Base-by-base conservation (phyloP, 176 grass and related monocot species). In the Zea mays region DNA sequence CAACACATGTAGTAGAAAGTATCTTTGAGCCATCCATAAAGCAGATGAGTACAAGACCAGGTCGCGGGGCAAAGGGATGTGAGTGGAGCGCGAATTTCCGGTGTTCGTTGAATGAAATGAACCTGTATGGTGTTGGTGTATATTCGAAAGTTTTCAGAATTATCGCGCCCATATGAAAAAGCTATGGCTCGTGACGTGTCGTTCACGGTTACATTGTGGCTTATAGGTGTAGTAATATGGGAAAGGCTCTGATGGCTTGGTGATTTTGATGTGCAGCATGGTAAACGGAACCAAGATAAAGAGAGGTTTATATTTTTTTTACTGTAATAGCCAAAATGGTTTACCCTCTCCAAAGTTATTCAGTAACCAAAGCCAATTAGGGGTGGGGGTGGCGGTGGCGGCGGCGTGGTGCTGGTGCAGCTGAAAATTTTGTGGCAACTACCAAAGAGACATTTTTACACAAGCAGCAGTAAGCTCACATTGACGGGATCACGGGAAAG, bases 81-180 rank as follows among this genome's bases (percentile, higher is more conserved):
- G 64, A 63, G 35, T 70, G 73, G 74, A 78, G 16, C 74, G 7
- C 56, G 43, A 71, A 84, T 45, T 77, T n/a, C 27, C 76, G 33
- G 13, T 66, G 43, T 43, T 42, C 13, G 11, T 35, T 27, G 27
- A 39, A 39, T 50, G 50, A 84, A 39, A 39, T 50, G 50, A 84
- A 36, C 44, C 13, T 34, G 34, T 10, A 20, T 55, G 2, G 3
- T 51, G 49, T 0, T 51, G 3, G 0, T 12, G 50, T 0, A 35
- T 14, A 11, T 77, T 65, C 3, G 60, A 62, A 40, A 5, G 47
- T 2, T 50, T 2, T 12, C 7, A 43, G 45, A 67, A 36, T 58
- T 74, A 75, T 58, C 58, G 6, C 42, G 12, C 19, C 40, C 51
- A 48, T 12, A 48, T 12, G 62, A 45, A 63, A 45, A 68, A 11